A percentile compares a stretch with the other conserved stretches of the same genome.
Evolutionary conservation across 768 basidiomycete genomes (phyloP).

Genomic region (Lentinula raphanica): DNA sequence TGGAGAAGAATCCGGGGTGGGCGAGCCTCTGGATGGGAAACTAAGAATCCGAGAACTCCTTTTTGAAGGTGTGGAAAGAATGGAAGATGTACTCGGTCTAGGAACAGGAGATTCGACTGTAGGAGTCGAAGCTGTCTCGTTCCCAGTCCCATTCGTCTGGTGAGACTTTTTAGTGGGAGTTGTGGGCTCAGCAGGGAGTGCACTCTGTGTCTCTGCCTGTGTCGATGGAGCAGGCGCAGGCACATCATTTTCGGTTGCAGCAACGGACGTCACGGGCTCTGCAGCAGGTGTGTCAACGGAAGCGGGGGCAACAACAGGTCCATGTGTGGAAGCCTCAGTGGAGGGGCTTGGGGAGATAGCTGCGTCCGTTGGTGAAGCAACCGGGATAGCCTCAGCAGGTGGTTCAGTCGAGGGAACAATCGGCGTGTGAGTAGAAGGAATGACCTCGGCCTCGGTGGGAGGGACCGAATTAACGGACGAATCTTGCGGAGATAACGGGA

Average conservation of each 20-base stretch:
- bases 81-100: neutral
- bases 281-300: neutral
- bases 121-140: neutral
- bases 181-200: neutral
- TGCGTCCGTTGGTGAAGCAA: neutral
- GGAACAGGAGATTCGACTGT: neutral
- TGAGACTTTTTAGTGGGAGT: neutral
- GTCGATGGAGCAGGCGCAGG: neutral
- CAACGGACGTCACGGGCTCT: neutral
- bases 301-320: neutral
- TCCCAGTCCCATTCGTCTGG: neutral
- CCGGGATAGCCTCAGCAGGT: neutral
- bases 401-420: neutral
- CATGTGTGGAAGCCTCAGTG: neutral
- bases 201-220: neutral
- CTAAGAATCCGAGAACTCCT: neutral
- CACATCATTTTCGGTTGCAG: neutral
- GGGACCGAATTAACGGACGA: constrained; percentile 3
- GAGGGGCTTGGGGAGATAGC: neutral
- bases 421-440: neutral
- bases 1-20: neutral
- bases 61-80: neutral
- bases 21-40: neutral
- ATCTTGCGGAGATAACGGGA: constrained; percentile 4
- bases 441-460: neutral